Evolutionary conservation across 306 rosid genomes (phyloP).

Genomic region (Acacia crassicarpa): DNA sequence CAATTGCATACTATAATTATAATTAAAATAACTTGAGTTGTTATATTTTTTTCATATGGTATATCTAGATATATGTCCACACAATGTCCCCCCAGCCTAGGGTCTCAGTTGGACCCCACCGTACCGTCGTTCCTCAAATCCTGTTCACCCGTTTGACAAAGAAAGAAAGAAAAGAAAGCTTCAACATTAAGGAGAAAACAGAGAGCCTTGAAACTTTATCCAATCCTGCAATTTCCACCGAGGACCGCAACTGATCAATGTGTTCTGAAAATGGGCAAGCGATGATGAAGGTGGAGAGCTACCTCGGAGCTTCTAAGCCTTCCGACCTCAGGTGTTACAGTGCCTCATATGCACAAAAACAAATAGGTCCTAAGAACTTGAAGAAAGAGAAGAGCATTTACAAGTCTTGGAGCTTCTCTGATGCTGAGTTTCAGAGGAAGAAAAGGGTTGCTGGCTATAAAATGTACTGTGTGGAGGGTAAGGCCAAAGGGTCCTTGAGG

Average conservation of each 20-base stretch:
- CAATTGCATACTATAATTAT: too few relatives aligned
- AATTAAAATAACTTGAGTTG: too few relatives aligned
- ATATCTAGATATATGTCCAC: too few relatives aligned
- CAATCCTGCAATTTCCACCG: conserved; percentile 43
- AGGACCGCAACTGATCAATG: conserved; percentile 47
- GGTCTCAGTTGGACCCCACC: conserved; percentile 53
- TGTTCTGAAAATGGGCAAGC: conserved; percentile 36
- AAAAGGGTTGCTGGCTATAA: conserved; percentile 78
- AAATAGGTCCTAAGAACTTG: conserved; percentile 43
- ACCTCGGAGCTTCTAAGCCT: conserved; percentile 45
- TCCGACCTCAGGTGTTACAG: conserved; percentile 51
- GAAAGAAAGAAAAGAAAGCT: neutral
- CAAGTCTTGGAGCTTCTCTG: conserved; percentile 52
- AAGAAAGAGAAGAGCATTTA: conserved; percentile 58
- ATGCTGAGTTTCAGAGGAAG: conserved; percentile 82
- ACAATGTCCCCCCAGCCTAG: conserved; percentile 19
- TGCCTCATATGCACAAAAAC: conserved; percentile 51
- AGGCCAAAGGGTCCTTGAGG: conserved; percentile 72
- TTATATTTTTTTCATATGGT: too few relatives aligned
- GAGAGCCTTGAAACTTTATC: neutral
- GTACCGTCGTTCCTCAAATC: conserved; percentile 16
- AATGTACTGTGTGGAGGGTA: conserved; percentile 76
- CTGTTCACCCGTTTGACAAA: neutral
- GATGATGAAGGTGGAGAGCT: conserved; percentile 53
- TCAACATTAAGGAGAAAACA: conserved; percentile 1